These are phyloP conservation scores for Rhodotorula graminis DNA, from an alignment of 768 basidiomycete species.

Conservation along the genomic window DNA sequence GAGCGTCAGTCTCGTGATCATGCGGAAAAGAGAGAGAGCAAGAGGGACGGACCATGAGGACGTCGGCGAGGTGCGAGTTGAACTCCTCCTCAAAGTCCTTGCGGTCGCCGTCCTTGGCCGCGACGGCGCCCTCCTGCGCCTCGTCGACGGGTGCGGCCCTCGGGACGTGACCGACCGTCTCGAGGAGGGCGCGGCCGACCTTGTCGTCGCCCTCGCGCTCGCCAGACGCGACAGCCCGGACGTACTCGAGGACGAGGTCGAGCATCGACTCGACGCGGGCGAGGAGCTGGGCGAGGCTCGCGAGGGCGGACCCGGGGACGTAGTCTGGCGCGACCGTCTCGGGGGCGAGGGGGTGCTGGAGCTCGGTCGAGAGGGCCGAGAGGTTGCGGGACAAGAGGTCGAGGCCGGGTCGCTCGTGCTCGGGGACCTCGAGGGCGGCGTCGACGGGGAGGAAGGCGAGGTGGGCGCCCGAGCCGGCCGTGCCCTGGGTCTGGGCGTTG, in stretches of 20 bases:
- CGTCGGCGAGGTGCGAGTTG: conserved; percentile 70
- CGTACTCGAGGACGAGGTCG: conserved; percentile 77
- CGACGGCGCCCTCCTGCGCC: conserved; percentile 22
- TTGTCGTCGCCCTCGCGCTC: conserved; percentile 72
- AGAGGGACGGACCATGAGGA: conserved; percentile 58
- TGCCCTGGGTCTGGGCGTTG: conserved; percentile 50
- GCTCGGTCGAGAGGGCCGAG: conserved; percentile 4
- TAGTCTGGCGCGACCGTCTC: conserved; percentile 7
- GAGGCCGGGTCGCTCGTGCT: conserved; percentile 81
- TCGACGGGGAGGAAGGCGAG: conserved; percentile 89
- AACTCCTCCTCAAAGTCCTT: conserved; percentile 55
- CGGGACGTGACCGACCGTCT: conserved; percentile 65
- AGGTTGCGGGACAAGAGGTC: conserved; percentile 46
- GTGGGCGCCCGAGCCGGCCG: conserved; percentile 66
- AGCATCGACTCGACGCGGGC: conserved; percentile 68
- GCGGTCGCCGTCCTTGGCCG: neutral
- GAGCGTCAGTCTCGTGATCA: neutral
- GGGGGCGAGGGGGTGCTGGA: neutral
- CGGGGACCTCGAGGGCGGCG: conserved; percentile 74
- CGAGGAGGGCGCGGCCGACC: conserved; percentile 85
- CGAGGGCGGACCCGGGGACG: conserved; percentile 63
- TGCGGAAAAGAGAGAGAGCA: neutral
- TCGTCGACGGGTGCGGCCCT: neutral
- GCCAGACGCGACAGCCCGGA: conserved; percentile 72
- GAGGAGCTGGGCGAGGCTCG: conserved; percentile 70